These are phyloP conservation scores for Pichia sp. DNA, from an alignment of 1,139 yeast genomes.

Conservation along the genomic window DNA sequence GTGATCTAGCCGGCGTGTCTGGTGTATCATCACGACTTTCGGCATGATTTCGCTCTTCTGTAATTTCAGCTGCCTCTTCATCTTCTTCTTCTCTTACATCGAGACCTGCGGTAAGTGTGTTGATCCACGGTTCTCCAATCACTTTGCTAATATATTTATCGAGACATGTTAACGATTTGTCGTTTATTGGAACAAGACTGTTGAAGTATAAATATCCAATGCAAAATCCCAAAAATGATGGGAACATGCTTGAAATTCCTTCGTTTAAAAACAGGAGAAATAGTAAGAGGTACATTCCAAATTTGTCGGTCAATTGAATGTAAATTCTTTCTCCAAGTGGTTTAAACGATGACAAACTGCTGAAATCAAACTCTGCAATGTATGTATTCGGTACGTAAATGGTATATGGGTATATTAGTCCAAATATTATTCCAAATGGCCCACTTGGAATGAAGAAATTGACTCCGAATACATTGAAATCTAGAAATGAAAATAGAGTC, in stretches of 20 bases:
- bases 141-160: conserved; percentile 5
- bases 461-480: conserved; percentile 23
- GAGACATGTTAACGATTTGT: conserved; percentile 41
- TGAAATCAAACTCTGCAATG: conserved; percentile 39
- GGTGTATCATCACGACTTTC: conserved; percentile 18
- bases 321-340: conserved; percentile 20
- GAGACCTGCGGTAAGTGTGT: not conserved
- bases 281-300: conserved; percentile 45
- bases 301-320: conserved; percentile 46
- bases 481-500: conserved; percentile 29
- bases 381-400: conserved; percentile 53
- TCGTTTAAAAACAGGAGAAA: conserved; percentile 46
- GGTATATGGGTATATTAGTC: conserved; percentile 50
- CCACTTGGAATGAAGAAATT: conserved; percentile 43
- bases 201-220: conserved; percentile 49
- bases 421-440: conserved; percentile 54
- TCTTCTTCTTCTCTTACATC: too few species aligned
- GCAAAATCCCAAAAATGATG: conserved; percentile 48
- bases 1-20: conserved; percentile 51
- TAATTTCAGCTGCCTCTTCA: too few species aligned
- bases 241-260: conserved; percentile 41
- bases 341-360: conserved; percentile 24
- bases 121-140: not conserved
- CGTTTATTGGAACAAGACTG: conserved; percentile 55
- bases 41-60: conserved; percentile 1